A percentile compares a stretch with the other conserved stretches of the same genome.
phyloP scores from a whole-genome alignment of 345 rosid species.

The Salix brachista region DNA sequence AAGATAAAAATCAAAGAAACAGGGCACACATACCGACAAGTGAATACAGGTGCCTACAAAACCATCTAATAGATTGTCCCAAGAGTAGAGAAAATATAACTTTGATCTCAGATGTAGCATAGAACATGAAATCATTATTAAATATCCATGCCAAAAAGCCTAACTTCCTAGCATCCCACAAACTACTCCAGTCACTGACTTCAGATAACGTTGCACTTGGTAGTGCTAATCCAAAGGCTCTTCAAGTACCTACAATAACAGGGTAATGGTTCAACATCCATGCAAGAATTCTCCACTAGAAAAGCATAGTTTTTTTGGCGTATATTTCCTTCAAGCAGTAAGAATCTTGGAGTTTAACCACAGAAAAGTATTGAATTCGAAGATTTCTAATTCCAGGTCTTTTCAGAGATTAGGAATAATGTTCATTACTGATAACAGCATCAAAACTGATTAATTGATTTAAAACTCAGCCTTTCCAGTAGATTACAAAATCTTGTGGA shows the following conservation, averaged over 20 bases:
- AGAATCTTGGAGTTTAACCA: background rate
- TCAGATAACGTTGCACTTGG: conserved; percentile 32
- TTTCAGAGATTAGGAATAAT: background rate
- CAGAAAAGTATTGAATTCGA: background rate
- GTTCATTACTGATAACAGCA: background rate
- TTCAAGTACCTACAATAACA: conserved; percentile 62
- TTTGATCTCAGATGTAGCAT: conserved; percentile 2
- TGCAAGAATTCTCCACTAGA: background rate
- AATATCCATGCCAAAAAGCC: conserved; percentile 11
- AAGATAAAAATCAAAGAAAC: conserved; percentile 3
- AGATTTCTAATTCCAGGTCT: background rate
- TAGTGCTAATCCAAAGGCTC: conserved; percentile 27
- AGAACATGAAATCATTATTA: conserved; percentile 13
- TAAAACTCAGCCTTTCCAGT: background rate
- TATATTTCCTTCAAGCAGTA: background rate
- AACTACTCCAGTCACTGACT: conserved; percentile 14
- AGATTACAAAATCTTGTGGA: background rate
- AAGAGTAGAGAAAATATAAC: conserved; percentile 1
- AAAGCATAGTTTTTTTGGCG: background rate
- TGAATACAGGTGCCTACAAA: background rate
- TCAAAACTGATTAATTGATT: background rate
- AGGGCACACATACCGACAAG: background rate
- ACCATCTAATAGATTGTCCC: background rate
- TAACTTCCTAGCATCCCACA: conserved; percentile 4
- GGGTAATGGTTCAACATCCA: background rate